These are phyloP conservation scores for Centrapalus pauciflorus DNA, from an alignment of 129 eudicot species.

Conservation along the genomic window DNA sequence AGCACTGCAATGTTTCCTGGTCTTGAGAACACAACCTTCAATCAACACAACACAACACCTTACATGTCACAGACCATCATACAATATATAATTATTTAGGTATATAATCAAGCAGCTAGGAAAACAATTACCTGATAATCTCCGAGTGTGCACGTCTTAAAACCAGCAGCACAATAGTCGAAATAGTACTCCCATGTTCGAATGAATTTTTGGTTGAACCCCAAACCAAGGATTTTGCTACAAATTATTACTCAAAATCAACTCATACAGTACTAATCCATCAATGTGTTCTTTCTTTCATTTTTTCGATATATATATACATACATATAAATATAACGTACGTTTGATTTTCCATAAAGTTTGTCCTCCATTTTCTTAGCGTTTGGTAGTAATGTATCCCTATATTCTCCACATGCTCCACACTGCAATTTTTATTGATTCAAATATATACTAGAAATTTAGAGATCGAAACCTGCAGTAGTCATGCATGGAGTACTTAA, in stretches of 20 bases:
- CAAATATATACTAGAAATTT: too few species aligned
- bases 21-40: conserved; percentile 79
- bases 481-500: too few species aligned
- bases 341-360: conserved; percentile 70
- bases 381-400: conserved; percentile 90
- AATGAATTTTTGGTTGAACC: conserved; percentile 83
- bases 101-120: too few species aligned
- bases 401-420: conserved; percentile 86
- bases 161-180: conserved; percentile 90
- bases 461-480: too few species aligned
- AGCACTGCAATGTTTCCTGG: conserved; percentile 64
- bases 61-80: too few species aligned
- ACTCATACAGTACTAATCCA: too few species aligned
- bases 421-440: conserved; percentile 50
- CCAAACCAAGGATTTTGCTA: conserved; percentile 63
- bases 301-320: too few species aligned
- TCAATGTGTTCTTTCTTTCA: too few species aligned
- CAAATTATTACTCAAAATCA: too few species aligned
- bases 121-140: conserved; percentile 52
- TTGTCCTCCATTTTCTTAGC: conserved; percentile 73
- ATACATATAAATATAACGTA: conserved; percentile 15
- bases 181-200: conserved; percentile 91
- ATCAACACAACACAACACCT: not conserved
- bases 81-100: too few species aligned
- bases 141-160: conserved; percentile 67